phyloP scores from a whole-genome alignment of 495 filamentous ascomycete species.

The Pyrenula aspistea region DNA sequence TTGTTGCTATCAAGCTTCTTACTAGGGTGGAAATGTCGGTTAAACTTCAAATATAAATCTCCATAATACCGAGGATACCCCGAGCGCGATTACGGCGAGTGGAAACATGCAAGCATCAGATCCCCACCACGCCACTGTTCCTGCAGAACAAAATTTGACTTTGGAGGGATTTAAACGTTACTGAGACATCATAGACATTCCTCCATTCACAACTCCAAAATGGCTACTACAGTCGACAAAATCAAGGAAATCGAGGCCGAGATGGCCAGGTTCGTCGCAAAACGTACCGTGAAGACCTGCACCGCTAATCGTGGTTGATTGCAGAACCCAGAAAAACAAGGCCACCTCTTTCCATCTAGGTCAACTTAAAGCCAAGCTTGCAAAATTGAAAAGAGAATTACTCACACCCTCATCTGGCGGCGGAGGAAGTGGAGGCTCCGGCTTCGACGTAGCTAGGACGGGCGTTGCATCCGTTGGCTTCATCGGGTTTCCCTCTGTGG shows the following conservation, averaged over 20 bases:
- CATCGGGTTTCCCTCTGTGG: conserved; percentile 87
- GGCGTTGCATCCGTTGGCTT: conserved; percentile 65
- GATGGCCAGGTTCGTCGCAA: conserved; percentile 37
- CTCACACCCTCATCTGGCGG: conserved; percentile 74
- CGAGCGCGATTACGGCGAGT: no score
- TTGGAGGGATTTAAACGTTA: no score
- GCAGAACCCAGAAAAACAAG: conserved; percentile 96
- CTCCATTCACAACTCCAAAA: no score
- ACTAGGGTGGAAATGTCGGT: no score
- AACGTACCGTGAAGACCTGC: not conserved
- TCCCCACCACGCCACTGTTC: no score
- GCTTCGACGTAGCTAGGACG: conserved; percentile 96
- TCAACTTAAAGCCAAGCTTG: conserved; percentile 96
- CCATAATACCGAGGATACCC: no score
- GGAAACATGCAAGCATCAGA: no score
- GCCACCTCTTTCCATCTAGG: conserved; percentile 80
- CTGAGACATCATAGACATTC: no score
- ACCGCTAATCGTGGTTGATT: conserved; percentile 8
- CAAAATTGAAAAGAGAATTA: conserved; percentile 92
- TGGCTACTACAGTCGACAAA: conserved; percentile 97
- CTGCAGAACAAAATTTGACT: no score
- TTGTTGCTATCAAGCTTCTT: no score
- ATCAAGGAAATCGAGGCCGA: conserved; percentile 98
- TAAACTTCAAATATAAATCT: no score
- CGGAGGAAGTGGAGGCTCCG: conserved; percentile 73